Conservation (phyloP, 495 filamentous ascomycete species). For the Astrothelium subdiscretum region DNA sequence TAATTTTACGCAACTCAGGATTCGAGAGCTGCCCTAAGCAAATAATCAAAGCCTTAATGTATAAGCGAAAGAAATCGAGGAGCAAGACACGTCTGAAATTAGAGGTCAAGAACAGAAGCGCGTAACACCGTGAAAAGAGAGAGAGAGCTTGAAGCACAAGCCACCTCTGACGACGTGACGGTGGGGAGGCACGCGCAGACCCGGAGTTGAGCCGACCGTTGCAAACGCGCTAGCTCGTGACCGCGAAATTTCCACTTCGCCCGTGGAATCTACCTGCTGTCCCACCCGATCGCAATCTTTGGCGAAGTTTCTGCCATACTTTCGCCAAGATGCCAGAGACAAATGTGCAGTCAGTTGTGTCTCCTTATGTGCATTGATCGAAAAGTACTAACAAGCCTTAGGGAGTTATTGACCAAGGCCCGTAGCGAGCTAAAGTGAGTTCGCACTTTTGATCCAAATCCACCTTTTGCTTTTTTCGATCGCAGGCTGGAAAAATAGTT, state of each 20-base stretch:
- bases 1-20: too few species aligned
- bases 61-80: too few species aligned
- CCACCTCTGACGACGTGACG: neutral
- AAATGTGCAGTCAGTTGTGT: slow-evolving; percentile 63
- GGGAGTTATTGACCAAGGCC: slow-evolving; percentile 71
- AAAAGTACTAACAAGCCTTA: slow-evolving; percentile 30
- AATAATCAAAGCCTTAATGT: too few species aligned
- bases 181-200: neutral
- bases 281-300: neutral
- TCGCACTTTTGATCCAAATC: neutral
- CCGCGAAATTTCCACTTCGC: neutral
- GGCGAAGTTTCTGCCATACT: neutral
- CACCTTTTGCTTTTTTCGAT: neutral
- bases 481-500: neutral
- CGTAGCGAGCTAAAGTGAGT: slow-evolving; percentile 71
- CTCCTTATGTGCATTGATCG: neutral
- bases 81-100: too few species aligned
- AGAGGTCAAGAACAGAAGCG: neutral
- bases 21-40: too few species aligned
- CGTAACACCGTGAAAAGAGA: neutral
- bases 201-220: neutral
- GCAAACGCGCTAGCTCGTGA: neutral
- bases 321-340: slow-evolving; percentile 54
- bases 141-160: neutral
- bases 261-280: too few species aligned